phyloP scores from a whole-genome alignment of 2,329 filamentous ascomycete species.

The Fusarium irregulare region DNA sequence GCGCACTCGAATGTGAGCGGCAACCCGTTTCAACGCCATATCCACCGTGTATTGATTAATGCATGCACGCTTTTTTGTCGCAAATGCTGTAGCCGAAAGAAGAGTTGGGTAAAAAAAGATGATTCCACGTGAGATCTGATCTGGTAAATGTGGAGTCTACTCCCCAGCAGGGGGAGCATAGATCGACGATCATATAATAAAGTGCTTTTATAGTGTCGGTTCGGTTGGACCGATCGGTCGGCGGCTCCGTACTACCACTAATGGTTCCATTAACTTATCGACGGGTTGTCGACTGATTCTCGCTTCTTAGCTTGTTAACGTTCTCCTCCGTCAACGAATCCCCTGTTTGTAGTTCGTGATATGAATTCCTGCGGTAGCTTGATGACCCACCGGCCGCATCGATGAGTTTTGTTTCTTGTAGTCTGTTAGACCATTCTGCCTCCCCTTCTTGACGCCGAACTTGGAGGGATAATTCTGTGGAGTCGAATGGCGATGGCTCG shows the following conservation, averaged over 20 bases:
- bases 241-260: not conserved
- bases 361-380: conserved; percentile 49
- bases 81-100: conserved; percentile 19
- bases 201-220: conserved; percentile 14
- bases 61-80: conserved; percentile 32
- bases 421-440: conserved; percentile 56
- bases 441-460: conserved; percentile 53
- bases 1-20: conserved; percentile 2
- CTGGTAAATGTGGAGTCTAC: conserved; percentile 3
- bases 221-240: conserved; percentile 7
- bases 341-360: conserved; percentile 51
- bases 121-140: conserved; percentile 4
- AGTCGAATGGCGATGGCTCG: conserved; percentile 58
- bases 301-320: conserved; percentile 59
- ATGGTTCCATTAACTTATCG: conserved; percentile 17
- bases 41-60: conserved; percentile 29
- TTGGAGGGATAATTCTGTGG: conserved; percentile 51
- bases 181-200: conserved; percentile 20
- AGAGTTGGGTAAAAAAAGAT: conserved; percentile 2
- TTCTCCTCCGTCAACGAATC: conserved; percentile 67
- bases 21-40: conserved; percentile 36
- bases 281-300: conserved; percentile 45
- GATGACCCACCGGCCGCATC: conserved; percentile 57
- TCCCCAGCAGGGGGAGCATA: not conserved
- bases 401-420: conserved; percentile 60